Conservation (phyloP, 2,329 filamentous ascomycete species). For the Aspergillus latus region DNA sequence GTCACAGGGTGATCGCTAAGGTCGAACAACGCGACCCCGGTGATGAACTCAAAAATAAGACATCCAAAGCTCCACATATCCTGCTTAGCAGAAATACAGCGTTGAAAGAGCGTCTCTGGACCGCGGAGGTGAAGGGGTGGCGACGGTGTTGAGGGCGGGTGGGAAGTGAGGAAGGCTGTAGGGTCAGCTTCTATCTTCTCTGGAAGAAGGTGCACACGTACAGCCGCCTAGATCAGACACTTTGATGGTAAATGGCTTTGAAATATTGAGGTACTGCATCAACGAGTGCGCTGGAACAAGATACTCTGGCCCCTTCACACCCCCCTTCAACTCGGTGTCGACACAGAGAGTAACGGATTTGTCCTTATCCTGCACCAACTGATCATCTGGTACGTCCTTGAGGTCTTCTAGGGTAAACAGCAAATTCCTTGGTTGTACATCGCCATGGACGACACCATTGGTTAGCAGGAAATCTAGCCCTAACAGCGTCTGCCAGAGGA, state of each 20-base stretch:
- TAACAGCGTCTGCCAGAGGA: slow-evolving; percentile 8
- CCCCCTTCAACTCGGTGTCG: not conserved
- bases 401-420: slow-evolving; percentile 1
- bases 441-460: slow-evolving; percentile 1
- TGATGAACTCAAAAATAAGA: slow-evolving; percentile 9
- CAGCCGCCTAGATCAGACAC: slow-evolving; percentile 6
- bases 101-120: slow-evolving; percentile 9
- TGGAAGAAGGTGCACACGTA: not conserved
- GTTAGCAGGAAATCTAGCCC: not conserved
- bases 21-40: slow-evolving; percentile 1
- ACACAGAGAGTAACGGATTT: not conserved
- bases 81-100: not conserved
- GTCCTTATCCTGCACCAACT: not conserved
- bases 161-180: slow-evolving; percentile 1
- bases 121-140: slow-evolving; percentile 2
- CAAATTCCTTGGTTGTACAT: slow-evolving; percentile 6
- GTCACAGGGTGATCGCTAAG: not conserved
- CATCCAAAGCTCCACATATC: slow-evolving; percentile 14
- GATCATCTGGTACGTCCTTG: not conserved
- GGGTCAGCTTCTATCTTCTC: too few relatives aligned
- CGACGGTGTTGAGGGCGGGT: not conserved
- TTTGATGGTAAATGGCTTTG: not conserved
- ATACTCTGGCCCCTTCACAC: not conserved
- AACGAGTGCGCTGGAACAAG: not conserved
- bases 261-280: slow-evolving; percentile 2